These are phyloP conservation scores for Xerocomellus dryophilus DNA, from an alignment of 768 basidiomycete genomes.

Conservation along the genomic window DNA sequence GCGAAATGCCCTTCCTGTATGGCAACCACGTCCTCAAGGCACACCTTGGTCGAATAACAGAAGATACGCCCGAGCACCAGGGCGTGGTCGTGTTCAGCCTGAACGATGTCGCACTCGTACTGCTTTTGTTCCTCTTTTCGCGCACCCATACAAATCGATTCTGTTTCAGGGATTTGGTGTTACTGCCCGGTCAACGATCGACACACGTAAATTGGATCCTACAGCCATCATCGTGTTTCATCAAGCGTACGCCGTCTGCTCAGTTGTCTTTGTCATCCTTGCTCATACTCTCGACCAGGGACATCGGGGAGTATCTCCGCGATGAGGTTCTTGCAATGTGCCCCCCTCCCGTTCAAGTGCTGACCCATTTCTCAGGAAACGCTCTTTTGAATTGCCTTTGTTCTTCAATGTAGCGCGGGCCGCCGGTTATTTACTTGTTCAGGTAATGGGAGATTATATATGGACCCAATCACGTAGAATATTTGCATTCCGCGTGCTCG, in stretches of 20 bases:
- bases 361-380: slow-evolving; percentile 56
- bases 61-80: slow-evolving; percentile 98
- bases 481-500: background rate
- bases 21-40: slow-evolving; percentile 99
- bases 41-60: slow-evolving; percentile 97
- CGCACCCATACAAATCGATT: slow-evolving; percentile 6
- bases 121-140: background rate
- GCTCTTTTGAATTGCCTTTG: slow-evolving; percentile 51
- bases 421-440: slow-evolving; percentile 13
- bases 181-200: slow-evolving; percentile 90
- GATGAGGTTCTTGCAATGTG: slow-evolving; percentile 67
- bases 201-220: slow-evolving; percentile 95
- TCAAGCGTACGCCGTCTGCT: slow-evolving; percentile 64
- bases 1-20: slow-evolving; percentile 99
- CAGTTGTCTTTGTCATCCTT: background rate
- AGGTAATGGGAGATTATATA: slow-evolving; percentile 18
- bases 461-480: slow-evolving; percentile 10
- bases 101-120: slow-evolving; percentile 88
- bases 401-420: background rate
- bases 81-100: slow-evolving; percentile 97
- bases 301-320: slow-evolving; percentile 96
- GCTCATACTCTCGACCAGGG: slow-evolving; percentile 45
- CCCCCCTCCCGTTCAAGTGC: slow-evolving; percentile 2
- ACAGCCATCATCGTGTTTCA: slow-evolving; percentile 98
- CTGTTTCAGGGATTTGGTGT: slow-evolving; percentile 87